These are phyloP conservation scores for Acanthamoeba sp. DNA, from an alignment of 208 protist species.

Conservation along the genomic window DNA sequence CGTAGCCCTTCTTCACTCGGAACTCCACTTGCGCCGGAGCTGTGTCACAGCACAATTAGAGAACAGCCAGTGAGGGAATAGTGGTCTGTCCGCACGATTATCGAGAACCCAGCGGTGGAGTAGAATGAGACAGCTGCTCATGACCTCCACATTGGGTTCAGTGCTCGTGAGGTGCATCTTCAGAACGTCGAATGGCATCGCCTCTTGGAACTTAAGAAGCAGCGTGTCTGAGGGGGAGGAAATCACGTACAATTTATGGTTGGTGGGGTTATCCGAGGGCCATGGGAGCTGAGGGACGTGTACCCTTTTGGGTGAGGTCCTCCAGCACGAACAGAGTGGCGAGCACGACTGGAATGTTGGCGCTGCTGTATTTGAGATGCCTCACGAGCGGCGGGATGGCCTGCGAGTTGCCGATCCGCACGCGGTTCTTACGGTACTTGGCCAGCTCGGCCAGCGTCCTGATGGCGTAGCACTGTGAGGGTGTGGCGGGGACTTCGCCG, in stretches of 20 bases:
- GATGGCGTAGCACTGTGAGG: not conserved
- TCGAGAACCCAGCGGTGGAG: not conserved
- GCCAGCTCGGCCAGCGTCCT: conserved; percentile 37
- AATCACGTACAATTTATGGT: not conserved
- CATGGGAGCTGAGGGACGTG: too few relatives aligned
- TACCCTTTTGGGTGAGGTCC: conserved; percentile 26
- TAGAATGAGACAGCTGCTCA: not conserved
- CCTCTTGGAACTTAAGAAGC: not conserved
- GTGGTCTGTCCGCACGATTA: not conserved
- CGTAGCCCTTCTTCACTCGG: conserved; percentile 13
- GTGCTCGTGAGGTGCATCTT: not conserved
- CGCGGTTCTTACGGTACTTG: conserved; percentile 27
- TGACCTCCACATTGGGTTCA: not conserved
- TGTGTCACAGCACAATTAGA: not conserved
- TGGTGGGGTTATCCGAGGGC: too few relatives aligned
- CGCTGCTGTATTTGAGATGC: conserved; percentile 6
- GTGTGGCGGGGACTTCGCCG: not conserved
- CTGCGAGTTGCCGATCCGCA: conserved; percentile 54
- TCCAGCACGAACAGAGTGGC: not conserved
- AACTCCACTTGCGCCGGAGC: conserved; percentile 3
- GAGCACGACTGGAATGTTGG: not conserved
- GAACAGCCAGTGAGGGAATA: not conserved
- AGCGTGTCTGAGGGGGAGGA: not conserved
- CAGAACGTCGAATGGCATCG: not conserved
- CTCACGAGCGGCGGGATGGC: not conserved